Evolutionary conservation across 331 rosid species (phyloP), one percentile per base, ranked within the genome.

Genomic region (Quercus phellos): DNA sequence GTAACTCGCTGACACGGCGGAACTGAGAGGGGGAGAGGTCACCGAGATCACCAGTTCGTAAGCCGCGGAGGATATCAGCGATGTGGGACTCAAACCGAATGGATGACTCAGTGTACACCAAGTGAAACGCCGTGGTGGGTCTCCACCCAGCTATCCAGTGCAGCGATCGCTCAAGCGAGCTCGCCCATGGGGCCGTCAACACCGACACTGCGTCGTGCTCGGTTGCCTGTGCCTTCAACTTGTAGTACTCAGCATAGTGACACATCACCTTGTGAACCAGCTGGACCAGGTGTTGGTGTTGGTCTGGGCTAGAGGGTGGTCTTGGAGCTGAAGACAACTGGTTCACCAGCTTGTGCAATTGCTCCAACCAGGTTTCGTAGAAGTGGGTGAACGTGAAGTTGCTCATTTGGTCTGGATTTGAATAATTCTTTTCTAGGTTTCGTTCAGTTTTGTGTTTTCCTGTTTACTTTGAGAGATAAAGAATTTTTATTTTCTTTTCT

Each of bases 61-160:
- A 38, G 6, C 97, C 97, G 0, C 83, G 95, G 51, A 92, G 92
- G 74, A 92, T 90, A 59, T 94, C 94, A 2, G 79, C 6, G 79
- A 92, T 84, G 74, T 75, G 96, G 3, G 92, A 90, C 78, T 94
- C 97, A 4, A 94, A 92, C 17, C 84, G 91, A 24, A 89, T 80
- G 13, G 92, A 90, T 4, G 98, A 90, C 22, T 94, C 96, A 1
- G 98, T 82, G 72, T 94, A 92, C 5, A 94, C 67, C 17, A 94
- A 89, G 83, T 90, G 98, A 80, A 94, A 94, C 29, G 85, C 87
- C 16, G 89, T 92, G 51, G 98, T 94, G 74, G 98, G 97, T 0
- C 98, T 82, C 98, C 98, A 94, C 0, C 94, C 93, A 0, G 91
- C 86, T 51, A 94, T 82, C 98, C 98, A 92, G 38, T 89, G 91